These are phyloP conservation scores for Santalum album DNA, from an alignment of 164 flowering plant species.

Conservation along the genomic window DNA sequence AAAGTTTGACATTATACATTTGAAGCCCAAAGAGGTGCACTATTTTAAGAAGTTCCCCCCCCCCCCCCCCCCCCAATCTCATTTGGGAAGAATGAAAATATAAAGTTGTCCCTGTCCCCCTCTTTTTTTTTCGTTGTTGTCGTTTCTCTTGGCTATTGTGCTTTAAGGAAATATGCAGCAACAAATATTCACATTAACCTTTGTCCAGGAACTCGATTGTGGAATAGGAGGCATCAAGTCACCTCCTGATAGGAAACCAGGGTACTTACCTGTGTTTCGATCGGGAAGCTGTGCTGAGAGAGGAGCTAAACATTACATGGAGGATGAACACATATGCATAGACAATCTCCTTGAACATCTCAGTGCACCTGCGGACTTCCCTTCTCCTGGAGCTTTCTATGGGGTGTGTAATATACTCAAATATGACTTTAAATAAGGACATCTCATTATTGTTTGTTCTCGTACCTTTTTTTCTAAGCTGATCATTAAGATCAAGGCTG, in stretches of 20 bases:
- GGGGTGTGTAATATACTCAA: conserved; percentile 52
- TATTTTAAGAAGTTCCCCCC: too few species aligned
- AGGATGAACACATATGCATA: conserved; percentile 79
- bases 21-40: too few species aligned
- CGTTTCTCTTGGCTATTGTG: background rate
- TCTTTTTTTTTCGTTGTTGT: background rate
- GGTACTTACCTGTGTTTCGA: conserved; percentile 53
- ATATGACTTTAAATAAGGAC: background rate
- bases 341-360: conserved; percentile 64
- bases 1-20: background rate
- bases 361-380: conserved; percentile 30
- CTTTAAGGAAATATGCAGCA: background rate
- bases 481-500: too few species aligned
- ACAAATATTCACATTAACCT: conserved; percentile 7
- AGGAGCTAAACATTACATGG: conserved; percentile 85
- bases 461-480: too few species aligned
- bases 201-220: conserved; percentile 41
- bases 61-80: too few species aligned
- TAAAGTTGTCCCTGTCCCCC: background rate
- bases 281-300: conserved; percentile 90
- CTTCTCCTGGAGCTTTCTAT: conserved; percentile 84
- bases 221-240: conserved; percentile 22
- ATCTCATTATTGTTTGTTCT: background rate
- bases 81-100: too few species aligned
- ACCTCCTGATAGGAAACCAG: conserved; percentile 38